Evolutionary conservation across 768 basidiomycete genomes (phyloP), one percentile per base, ranked within the genome.

Genomic region (Leccinum fibrillosum): DNA sequence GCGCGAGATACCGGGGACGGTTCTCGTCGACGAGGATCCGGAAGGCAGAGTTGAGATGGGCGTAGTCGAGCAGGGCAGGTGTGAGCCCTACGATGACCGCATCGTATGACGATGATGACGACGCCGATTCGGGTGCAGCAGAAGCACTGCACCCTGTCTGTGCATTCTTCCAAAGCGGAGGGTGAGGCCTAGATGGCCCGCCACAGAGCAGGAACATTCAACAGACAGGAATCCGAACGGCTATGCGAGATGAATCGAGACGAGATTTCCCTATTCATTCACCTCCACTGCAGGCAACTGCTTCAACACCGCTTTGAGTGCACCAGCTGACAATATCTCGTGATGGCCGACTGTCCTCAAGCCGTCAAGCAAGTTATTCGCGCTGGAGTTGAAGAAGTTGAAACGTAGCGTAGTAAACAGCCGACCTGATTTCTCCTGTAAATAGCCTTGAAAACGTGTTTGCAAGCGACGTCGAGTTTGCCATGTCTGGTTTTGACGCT

Each of bases 81-180:
- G 85, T 79, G 17, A 88, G 77, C 5, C 87, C 87, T n/a, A 90
- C 70, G n/a, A 89, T 79, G 26, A 89, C 86, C 0, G 81, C 76
- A 61, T 90, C 86, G 62, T 80, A 80, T 4, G 62, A 25, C 1
- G 26, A 11, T 15, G 53, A 50, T 9, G 51, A 23, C 12, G 50
- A 32, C 3, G 32, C 6, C 9, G 32, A 51, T 13, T 48, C 13
- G 23, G 47, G 12, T 15, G 15, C 19, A 13, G 7, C 23, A 47
- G 23, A 12, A 17, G n/a, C 2, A 21, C 49, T 6, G 15, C 26
- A 52, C 7, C 35, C 3, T 49, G 17, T 60, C 62, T 1, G 63
- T 58, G 53, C 80, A 76, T 61, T 82, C 84, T 34, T 77, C 66
- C 47, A 69, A 65, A 3, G 82, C 79, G 6, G 82, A 80, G 19